Conservation (phyloP, 371 early-diverging fungal genomes). For the Amoeboradix gromovi region DNA sequence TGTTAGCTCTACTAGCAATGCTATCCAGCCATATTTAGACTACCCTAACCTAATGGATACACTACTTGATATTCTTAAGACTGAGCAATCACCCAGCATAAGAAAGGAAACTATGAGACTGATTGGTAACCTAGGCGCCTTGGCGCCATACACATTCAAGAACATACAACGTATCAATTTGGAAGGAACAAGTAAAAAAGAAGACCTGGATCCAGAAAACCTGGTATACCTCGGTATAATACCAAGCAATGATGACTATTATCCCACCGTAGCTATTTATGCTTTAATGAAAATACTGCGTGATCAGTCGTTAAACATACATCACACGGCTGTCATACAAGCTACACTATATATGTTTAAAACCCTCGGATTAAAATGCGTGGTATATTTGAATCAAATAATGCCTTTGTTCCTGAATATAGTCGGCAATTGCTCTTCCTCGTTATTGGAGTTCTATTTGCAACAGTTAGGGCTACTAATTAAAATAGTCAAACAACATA, state of each 20-base stretch:
- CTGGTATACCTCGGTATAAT: constrained; percentile 23
- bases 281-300: constrained; percentile 62
- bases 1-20: constrained; percentile 54
- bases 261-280: constrained; percentile 54
- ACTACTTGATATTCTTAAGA: constrained; percentile 47
- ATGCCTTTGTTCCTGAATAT: constrained; percentile 33
- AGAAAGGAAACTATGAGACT: constrained; percentile 56
- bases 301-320: constrained; percentile 42
- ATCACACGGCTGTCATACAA: constrained; percentile 61
- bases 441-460: constrained; percentile 62
- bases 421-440: constrained; percentile 39
- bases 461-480: constrained; percentile 54
- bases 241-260: constrained; percentile 50
- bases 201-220: neutral
- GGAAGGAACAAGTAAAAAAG: neutral
- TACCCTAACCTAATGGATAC: constrained; percentile 54
- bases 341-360: constrained; percentile 79
- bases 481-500: constrained; percentile 59
- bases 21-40: constrained; percentile 61
- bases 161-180: neutral
- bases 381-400: constrained; percentile 23
- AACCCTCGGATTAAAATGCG: constrained; percentile 36
- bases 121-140: constrained; percentile 75
- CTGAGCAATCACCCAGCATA: constrained; percentile 36
- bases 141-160: constrained; percentile 74